Evolutionary conservation across 1,284 basidiomycete genomes (phyloP).

Genomic region (Farysia itapuensis): DNA sequence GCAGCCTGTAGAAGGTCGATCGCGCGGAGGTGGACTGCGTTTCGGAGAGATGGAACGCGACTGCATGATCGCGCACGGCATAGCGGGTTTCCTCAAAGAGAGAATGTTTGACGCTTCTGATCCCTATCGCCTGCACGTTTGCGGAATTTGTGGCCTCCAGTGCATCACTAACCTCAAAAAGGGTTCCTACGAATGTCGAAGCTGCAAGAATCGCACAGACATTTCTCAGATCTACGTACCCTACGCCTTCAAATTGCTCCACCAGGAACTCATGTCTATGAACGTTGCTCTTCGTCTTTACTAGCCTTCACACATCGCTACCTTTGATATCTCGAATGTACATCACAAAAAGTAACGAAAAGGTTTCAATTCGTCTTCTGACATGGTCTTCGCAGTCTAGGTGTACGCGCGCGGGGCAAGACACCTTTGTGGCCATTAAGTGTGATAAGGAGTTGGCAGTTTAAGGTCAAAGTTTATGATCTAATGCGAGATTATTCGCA

Average conservation of each 20-base stretch:
- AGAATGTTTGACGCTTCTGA: constrained; percentile 58
- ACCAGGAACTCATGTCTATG: constrained; percentile 70
- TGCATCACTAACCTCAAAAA: constrained; percentile 58
- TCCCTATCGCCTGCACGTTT: constrained; percentile 58
- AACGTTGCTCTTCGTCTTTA: constrained; percentile 57
- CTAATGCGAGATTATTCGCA: no score
- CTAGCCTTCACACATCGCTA: constrained; percentile 4
- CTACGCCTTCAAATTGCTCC: constrained; percentile 72
- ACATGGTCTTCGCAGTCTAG: no score
- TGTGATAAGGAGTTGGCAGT: no score
- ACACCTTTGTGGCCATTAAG: not conserved
- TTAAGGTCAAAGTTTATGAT: no score
- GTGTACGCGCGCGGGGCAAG: no score
- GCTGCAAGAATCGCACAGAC: constrained; percentile 55
- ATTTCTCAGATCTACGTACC: constrained; percentile 61
- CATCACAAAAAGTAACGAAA: no score
- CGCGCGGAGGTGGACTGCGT: constrained; percentile 95
- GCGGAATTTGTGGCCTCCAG: constrained; percentile 55
- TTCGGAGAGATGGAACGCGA: constrained; percentile 99
- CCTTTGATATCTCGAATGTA: no score
- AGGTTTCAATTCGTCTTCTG: no score
- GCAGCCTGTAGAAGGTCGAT: constrained; percentile 98
- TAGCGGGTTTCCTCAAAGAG: constrained; percentile 81
- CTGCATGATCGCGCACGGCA: constrained; percentile 99
- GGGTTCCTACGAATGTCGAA: constrained; percentile 56